These are phyloP conservation scores for Aureobasidium zeae DNA, from an alignment of 2,329 filamentous ascomycete species.

Conservation along the genomic window DNA sequence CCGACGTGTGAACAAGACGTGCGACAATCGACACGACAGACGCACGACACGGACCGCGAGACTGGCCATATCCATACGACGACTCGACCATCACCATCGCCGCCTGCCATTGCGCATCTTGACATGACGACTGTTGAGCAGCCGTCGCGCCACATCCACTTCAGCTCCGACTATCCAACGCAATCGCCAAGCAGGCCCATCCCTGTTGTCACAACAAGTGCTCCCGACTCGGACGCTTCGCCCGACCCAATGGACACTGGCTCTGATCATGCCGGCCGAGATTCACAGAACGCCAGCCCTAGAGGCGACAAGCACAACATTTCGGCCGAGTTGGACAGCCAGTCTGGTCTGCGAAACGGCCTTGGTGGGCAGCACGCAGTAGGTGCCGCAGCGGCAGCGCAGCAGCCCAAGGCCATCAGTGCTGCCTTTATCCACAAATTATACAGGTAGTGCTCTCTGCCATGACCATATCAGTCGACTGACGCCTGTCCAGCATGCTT, in stretches of 20 bases:
- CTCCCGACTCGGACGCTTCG: conserved; percentile 35
- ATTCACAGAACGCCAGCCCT: conserved; percentile 38
- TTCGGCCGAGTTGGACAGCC: conserved; percentile 24
- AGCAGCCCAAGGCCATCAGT: conserved; percentile 95
- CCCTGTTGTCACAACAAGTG: conserved; percentile 42
- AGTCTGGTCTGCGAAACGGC: conserved; percentile 28
- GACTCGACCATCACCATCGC: not conserved
- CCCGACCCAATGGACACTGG: conserved; percentile 49
- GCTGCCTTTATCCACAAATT: conserved; percentile 98
- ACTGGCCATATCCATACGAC: too few species aligned
- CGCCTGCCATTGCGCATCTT: conserved; percentile 5
- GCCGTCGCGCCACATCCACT: conserved; percentile 12
- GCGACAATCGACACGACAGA: too few species aligned
- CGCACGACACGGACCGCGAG: too few species aligned
- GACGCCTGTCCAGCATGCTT: conserved; percentile 63
- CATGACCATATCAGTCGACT: conserved; percentile 20
- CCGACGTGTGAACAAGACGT: too few species aligned
- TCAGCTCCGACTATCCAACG: conserved; percentile 2
- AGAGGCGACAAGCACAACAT: conserved; percentile 38
- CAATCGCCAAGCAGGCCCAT: conserved; percentile 24
- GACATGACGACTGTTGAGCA: conserved; percentile 16
- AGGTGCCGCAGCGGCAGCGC: conserved; percentile 61
- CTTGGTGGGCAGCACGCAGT: conserved; percentile 36
- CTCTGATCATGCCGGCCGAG: conserved; percentile 30
- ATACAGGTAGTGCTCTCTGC: conserved; percentile 65